These are phyloP conservation scores for Lichtheimia hyalospora DNA, from an alignment of 371 early-diverging fungal genomes.

Conservation along the genomic window DNA sequence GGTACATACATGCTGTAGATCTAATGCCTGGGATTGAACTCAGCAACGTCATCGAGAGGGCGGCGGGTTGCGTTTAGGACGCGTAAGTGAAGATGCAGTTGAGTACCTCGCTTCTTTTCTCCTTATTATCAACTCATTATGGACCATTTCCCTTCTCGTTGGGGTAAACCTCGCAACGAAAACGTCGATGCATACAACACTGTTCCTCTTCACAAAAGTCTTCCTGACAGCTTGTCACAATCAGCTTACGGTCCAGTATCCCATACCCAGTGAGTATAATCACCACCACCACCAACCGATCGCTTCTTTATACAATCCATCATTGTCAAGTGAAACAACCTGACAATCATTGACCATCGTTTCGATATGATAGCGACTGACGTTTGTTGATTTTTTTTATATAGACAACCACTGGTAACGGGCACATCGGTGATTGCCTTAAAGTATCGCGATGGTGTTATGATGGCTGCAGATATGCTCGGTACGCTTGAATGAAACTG, in stretches of 20 bases:
- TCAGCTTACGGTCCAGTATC: constrained; percentile 56
- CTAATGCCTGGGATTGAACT: no score
- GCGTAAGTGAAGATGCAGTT: neutral
- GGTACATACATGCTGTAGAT: no score
- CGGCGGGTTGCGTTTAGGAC: neutral
- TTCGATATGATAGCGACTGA: neutral
- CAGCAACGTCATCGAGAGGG: no score
- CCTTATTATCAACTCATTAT: constrained; percentile 28
- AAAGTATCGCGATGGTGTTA: constrained; percentile 96
- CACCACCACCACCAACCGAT: no score
- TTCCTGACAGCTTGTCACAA: constrained; percentile 40
- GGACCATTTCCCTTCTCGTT: constrained; percentile 81
- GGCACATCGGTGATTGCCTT: constrained; percentile 97
- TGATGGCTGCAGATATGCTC: constrained; percentile 96
- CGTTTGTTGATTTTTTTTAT: no score
- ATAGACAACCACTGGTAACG: constrained; percentile 88
- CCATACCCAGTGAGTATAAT: constrained; percentile 58
- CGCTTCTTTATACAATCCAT: neutral
- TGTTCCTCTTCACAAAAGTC: constrained; percentile 51
- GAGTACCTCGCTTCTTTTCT: neutral
- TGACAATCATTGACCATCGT: neutral
- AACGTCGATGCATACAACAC: constrained; percentile 61
- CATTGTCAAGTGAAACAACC: no score
- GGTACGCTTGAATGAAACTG: constrained; percentile 45
- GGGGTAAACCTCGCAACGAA: constrained; percentile 79